phyloP scores from a whole-genome alignment of 169 alveolate genomes.

The Plasmodium knowlesi region DNA sequence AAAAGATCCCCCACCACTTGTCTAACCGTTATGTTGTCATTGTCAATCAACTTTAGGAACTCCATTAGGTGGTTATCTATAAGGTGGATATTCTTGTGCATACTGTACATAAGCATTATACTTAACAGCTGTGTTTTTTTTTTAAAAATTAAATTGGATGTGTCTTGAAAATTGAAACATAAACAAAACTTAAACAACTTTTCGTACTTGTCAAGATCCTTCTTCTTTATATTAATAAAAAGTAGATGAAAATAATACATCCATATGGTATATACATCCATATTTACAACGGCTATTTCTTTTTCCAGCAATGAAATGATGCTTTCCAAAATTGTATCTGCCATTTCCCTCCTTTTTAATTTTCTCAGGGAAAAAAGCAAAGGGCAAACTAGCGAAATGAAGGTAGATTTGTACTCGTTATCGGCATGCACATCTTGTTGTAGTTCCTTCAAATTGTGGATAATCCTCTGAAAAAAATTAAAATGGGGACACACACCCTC shows the following conservation, averaged over 20 bases:
- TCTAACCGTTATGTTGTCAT: conserved; percentile 63
- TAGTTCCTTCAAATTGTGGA: conserved; percentile 27
- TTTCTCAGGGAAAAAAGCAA: conserved; percentile 42
- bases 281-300: conserved; percentile 58
- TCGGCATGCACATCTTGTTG: conserved; percentile 57
- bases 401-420: conserved; percentile 58
- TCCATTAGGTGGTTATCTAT: conserved; percentile 29
- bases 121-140: conserved; percentile 47
- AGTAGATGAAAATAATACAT: conserved; percentile 61
- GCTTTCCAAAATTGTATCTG: conserved; percentile 1
- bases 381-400: conserved; percentile 59
- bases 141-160: conserved; percentile 51
- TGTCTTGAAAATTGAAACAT: conserved; percentile 36
- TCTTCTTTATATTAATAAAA: conserved; percentile 66
- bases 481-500: background rate
- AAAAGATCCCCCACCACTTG: conserved; percentile 53
- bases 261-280: conserved; percentile 66
- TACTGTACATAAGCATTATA: conserved; percentile 61
- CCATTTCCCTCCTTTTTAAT: conserved; percentile 23
- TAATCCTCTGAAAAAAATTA: conserved; percentile 5
- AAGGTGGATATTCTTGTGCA: conserved; percentile 49
- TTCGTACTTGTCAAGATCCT: conserved; percentile 40
- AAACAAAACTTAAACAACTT: conserved; percentile 54
- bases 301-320: conserved; percentile 30
- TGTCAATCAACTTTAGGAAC: conserved; percentile 34